These are phyloP conservation scores for Ambispora gerdemannii DNA, from an alignment of 192 early-diverging fungal genomes.

Conservation along the genomic window DNA sequence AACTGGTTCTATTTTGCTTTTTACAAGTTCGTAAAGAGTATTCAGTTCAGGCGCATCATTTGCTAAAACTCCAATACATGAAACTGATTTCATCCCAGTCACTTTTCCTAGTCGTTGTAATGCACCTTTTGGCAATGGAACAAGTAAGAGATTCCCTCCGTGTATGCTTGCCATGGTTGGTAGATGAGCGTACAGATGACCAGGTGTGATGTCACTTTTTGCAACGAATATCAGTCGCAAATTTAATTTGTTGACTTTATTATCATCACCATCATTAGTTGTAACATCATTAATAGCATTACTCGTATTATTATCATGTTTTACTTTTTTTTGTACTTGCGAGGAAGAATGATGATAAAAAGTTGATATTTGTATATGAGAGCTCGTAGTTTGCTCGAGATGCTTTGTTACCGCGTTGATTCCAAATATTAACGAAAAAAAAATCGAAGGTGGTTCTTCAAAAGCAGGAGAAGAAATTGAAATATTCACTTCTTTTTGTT, in stretches of 20 bases:
- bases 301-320: neutral
- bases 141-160: conserved; percentile 22
- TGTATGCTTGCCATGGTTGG: conserved; percentile 12
- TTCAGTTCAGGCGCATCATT: neutral
- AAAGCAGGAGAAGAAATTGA: neutral
- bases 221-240: conserved; percentile 23
- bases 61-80: conserved; percentile 17
- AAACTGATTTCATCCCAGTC: neutral
- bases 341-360: neutral
- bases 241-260: neutral
- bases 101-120: neutral
- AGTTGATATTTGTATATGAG: neutral
- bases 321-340: neutral
- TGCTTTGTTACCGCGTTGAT: conserved; percentile 24
- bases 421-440: conserved; percentile 4
- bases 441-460: neutral
- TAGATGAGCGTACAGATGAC: conserved; percentile 12
- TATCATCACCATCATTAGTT: neutral
- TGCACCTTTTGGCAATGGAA: conserved; percentile 10
- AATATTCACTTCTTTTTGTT: neutral
- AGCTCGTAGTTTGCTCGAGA: conserved; percentile 9
- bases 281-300: neutral
- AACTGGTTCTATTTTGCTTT: conserved; percentile 1
- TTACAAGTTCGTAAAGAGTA: conserved; percentile 7
- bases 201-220: conserved; percentile 8